Evolutionary conservation across 1,139 yeast species (phyloP).

Genomic region (Protomyces lactucae-debilis): DNA sequence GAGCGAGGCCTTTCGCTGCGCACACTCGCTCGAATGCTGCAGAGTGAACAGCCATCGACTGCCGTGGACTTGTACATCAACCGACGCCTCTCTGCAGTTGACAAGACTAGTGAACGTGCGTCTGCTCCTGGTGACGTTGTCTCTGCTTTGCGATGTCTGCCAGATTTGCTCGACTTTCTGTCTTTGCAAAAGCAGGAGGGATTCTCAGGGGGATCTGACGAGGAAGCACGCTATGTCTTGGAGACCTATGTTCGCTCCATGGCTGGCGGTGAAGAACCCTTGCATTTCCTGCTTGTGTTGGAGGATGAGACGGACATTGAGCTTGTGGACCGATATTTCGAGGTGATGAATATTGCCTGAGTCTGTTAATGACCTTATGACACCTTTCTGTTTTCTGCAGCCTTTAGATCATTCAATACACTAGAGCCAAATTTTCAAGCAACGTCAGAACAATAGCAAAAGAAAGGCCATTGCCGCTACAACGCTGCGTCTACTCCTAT

Average conservation of each 20-base stretch:
- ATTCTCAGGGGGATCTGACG: background rate
- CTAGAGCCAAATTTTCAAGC: too few species aligned
- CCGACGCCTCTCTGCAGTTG: background rate
- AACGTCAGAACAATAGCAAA: too few species aligned
- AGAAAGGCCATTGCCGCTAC: too few species aligned
- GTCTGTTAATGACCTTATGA: too few species aligned
- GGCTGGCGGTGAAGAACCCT: background rate
- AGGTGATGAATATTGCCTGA: background rate
- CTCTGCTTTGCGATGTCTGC: background rate
- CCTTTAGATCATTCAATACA: too few species aligned
- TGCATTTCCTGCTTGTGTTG: background rate
- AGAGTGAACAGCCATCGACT: background rate
- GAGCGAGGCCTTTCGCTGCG: background rate
- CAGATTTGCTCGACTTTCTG: background rate
- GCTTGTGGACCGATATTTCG: background rate
- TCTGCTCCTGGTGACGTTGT: background rate
- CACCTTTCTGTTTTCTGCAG: too few species aligned
- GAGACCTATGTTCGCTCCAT: background rate
- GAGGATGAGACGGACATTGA: background rate
- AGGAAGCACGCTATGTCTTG: background rate
- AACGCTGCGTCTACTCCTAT: too few species aligned
- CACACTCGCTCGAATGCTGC: background rate
- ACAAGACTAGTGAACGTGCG: background rate
- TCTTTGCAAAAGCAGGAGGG: background rate
- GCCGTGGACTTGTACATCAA: background rate